Base-by-base conservation (phyloP, 192 early-diverging fungal species). In the Coemansia sp. region DNA sequence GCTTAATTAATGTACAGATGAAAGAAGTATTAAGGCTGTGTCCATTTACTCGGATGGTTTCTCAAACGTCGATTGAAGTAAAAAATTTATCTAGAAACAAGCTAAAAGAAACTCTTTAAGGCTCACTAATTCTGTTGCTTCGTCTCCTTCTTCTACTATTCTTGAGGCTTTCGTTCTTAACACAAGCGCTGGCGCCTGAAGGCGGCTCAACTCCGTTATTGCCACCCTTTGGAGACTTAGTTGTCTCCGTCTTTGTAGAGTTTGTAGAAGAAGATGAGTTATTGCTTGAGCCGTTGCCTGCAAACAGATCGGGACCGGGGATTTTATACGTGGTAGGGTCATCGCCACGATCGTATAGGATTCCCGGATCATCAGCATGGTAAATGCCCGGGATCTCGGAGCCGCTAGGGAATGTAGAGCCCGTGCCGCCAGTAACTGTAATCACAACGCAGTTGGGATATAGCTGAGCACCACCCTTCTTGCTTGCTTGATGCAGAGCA, bases 371-470 rank as follows among this genome's bases (percentile, higher is more conserved):
- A 0, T 57, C 8, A 9, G 31, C 11, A 11, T 16, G 42, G 21
- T 69, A 69, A 18, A 53, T 45, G 17, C 66, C 66, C 0, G 66
- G 66, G 37, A 69, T 69, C 0, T 34, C 6, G 32, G 46, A 50
- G 28, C 20, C 26, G 1, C 53, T 53, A 42, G 45, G n/a, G 0
- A 26, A 39, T 1, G 53, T 12, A 14, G 28, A 39, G 6, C 30
- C 40, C n/a, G 57, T 6, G 0, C 55, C 43, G 15, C 38, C 43
- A 12, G 41, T 37, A 15, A 69, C 39, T 0, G 54, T 58, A 28
- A 64, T 43, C 17, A 53, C 48, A 12, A 45, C 44, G n/a, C 68
- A 71, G 63, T 65, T 60, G 2, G 62, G 56, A 34, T 59, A 71
- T 2, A 50, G 59, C 45, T 71, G 62, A 15, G 68, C 62, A 21